Evolutionary conservation across 148 eudicot genomes (phyloP).

Genomic region (Camellia japonica): DNA sequence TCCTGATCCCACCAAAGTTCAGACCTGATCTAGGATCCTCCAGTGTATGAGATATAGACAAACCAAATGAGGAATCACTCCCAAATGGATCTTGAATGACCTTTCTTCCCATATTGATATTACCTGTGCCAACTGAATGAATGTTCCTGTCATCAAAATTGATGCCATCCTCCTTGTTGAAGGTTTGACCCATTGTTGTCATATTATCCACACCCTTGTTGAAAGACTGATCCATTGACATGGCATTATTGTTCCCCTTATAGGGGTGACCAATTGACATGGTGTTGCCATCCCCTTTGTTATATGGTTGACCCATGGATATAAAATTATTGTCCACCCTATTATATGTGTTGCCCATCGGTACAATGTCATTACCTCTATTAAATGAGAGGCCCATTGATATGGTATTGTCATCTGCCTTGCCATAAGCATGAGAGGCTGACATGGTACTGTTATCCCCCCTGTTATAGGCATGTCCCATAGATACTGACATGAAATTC

Average conservation of each 20-base stretch:
- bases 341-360: conserved; percentile 33
- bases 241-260: conserved; percentile 5
- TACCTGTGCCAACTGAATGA: conserved; percentile 31
- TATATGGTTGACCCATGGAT: conserved; percentile 41
- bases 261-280: conserved; percentile 12
- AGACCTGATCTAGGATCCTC: conserved; percentile 44
- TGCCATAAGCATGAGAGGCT: conserved; percentile 30
- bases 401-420: conserved; percentile 34
- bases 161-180: conserved; percentile 7
- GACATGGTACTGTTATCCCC: conserved; percentile 34
- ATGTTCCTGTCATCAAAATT: conserved; percentile 48
- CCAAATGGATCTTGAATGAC: conserved; percentile 40
- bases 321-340: conserved; percentile 35
- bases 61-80: conserved; percentile 37
- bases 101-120: conserved; percentile 36
- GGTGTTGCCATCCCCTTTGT: conserved; percentile 25
- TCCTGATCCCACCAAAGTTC: conserved; percentile 53
- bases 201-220: conserved; percentile 13
- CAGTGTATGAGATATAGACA: conserved; percentile 49
- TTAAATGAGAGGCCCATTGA: conserved; percentile 48
- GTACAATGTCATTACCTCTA: conserved; percentile 24
- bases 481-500: conserved; percentile 42
- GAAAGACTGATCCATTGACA: conserved; percentile 13
- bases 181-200: conserved; percentile 19
- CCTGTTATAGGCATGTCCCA: conserved; percentile 30